Evolutionary conservation across 1,139 yeast genomes (phyloP).

Genomic region (Scheffersomyces quercinus): DNA sequence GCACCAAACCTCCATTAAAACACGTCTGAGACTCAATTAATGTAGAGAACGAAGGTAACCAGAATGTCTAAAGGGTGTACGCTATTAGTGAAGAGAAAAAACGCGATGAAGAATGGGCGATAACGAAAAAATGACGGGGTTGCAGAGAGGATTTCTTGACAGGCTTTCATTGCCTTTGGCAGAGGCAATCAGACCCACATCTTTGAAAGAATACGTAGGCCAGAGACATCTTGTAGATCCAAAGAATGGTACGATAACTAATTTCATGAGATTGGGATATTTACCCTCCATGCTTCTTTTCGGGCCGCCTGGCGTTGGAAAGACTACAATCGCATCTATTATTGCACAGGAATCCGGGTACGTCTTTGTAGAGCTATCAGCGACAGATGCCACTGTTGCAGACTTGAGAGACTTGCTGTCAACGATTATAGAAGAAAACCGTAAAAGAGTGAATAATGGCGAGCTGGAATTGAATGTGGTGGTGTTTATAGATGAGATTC

Average conservation of each 20-base stretch:
- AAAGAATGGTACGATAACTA: conserved; percentile 29
- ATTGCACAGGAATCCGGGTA: conserved; percentile 35
- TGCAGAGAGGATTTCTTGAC: neutral
- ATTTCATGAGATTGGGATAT: conserved; percentile 37
- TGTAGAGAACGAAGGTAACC: too few species aligned
- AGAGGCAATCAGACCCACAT: conserved; percentile 29
- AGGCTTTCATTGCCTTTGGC: conserved; percentile 18
- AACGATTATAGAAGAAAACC: conserved; percentile 25
- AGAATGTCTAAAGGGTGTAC: too few species aligned
- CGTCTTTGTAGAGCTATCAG: conserved; percentile 41
- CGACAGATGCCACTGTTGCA: conserved; percentile 36
- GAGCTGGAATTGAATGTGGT: conserved; percentile 26
- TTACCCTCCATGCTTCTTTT: conserved; percentile 45
- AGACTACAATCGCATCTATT: conserved; percentile 44
- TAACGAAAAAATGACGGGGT: too few species aligned
- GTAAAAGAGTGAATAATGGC: conserved; percentile 14
- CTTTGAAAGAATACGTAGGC: conserved; percentile 34
- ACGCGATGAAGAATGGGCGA: too few species aligned
- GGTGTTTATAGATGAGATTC: conserved; percentile 47
- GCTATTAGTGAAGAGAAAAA: too few species aligned
- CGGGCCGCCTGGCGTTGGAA: conserved; percentile 52
- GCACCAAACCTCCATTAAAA: too few species aligned
- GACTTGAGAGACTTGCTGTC: conserved; percentile 29
- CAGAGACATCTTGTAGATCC: conserved; percentile 35
- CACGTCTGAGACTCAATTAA: too few species aligned